Conservation (phyloP, 140 eudicot genomes). For the Stevia rebaudiana region DNA sequence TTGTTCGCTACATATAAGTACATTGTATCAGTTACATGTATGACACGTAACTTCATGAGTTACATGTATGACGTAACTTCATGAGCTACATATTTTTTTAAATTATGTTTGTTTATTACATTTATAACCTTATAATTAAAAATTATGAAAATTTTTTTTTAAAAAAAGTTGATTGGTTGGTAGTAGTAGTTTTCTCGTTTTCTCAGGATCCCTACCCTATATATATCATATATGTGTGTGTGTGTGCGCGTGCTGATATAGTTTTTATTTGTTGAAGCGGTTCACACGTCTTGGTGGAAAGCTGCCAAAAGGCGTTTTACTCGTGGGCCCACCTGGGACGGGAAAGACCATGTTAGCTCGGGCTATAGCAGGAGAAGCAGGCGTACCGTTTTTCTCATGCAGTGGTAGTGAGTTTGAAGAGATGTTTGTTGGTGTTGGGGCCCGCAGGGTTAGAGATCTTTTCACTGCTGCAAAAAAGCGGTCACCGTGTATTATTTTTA, state of each 20-base stretch:
- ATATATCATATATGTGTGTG: not conserved
- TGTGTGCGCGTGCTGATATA: not conserved
- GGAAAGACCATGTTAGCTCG: slow-evolving; percentile 98
- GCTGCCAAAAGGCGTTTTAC: slow-evolving; percentile 95
- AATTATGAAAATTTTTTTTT: too few relatives aligned
- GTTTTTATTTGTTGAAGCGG: slow-evolving; percentile 26
- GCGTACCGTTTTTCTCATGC: slow-evolving; percentile 92
- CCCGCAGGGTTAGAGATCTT: slow-evolving; percentile 91
- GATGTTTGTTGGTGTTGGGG: slow-evolving; percentile 99
- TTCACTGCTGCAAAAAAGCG: slow-evolving; percentile 88
- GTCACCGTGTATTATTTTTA: slow-evolving; percentile 88
- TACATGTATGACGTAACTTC: too few relatives aligned
- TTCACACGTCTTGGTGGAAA: slow-evolving; percentile 98
- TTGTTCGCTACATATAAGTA: too few relatives aligned
- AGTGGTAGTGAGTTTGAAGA: slow-evolving; percentile 99
- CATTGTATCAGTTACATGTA: too few relatives aligned
- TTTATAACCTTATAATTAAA: too few relatives aligned
- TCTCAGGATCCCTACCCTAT: too few relatives aligned
- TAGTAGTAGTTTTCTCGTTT: too few relatives aligned
- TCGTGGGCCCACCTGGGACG: slow-evolving; percentile 98
- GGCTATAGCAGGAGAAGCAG: slow-evolving; percentile 99
- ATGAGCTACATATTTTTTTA: too few relatives aligned
- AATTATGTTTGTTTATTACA: too few relatives aligned
- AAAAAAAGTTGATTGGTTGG: too few relatives aligned
- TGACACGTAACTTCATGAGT: too few relatives aligned